Evolutionary conservation across 768 basidiomycete genomes (phyloP).

Genomic region (Coprinopsis sp.): DNA sequence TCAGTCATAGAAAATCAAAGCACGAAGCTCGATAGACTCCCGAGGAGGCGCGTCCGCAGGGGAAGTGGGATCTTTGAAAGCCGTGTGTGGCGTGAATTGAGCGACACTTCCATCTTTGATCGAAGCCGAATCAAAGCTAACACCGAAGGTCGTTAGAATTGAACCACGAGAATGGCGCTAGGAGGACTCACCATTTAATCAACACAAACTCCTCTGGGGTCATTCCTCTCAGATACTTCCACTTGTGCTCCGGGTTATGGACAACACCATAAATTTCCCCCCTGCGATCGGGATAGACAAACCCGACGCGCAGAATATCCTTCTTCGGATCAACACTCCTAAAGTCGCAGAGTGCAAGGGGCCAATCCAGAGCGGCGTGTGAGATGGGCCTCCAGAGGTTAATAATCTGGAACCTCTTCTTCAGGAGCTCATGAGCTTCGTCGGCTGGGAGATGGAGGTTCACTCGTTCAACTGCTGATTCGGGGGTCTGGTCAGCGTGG

Average conservation of each 20-base stretch:
- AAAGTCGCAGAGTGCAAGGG: slow-evolving; percentile 46
- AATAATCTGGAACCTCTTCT: slow-evolving; percentile 49
- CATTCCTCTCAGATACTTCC: slow-evolving; percentile 45
- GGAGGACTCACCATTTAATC: slow-evolving; percentile 45
- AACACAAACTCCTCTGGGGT: slow-evolving; percentile 43
- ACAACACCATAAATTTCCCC: slow-evolving; percentile 46
- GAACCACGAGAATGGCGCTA: not conserved
- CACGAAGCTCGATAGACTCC: slow-evolving; percentile 47
- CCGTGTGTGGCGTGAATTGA: slow-evolving; percentile 46
- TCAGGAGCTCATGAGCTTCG: slow-evolving; percentile 36
- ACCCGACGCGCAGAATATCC: slow-evolving; percentile 38
- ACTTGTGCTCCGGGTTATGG: slow-evolving; percentile 41
- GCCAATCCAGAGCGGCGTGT: slow-evolving; percentile 42
- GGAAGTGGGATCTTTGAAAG: slow-evolving; percentile 41
- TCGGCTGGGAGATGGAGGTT: slow-evolving; percentile 45
- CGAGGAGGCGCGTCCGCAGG: slow-evolving; percentile 38
- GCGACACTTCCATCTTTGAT: slow-evolving; percentile 36
- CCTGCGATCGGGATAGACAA: slow-evolving; percentile 43
- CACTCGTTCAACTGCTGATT: slow-evolving; percentile 39
- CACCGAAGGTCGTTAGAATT: not conserved
- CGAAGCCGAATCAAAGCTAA: slow-evolving; percentile 31
- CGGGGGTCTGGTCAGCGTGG: slow-evolving; percentile 49
- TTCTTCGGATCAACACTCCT: slow-evolving; percentile 33
- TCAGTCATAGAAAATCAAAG: slow-evolving; percentile 45
- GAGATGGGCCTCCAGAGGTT: slow-evolving; percentile 56